Evolutionary conservation across 192 early-diverging fungal genomes (phyloP).

Genomic region (Linnemannia schmuckeri): DNA sequence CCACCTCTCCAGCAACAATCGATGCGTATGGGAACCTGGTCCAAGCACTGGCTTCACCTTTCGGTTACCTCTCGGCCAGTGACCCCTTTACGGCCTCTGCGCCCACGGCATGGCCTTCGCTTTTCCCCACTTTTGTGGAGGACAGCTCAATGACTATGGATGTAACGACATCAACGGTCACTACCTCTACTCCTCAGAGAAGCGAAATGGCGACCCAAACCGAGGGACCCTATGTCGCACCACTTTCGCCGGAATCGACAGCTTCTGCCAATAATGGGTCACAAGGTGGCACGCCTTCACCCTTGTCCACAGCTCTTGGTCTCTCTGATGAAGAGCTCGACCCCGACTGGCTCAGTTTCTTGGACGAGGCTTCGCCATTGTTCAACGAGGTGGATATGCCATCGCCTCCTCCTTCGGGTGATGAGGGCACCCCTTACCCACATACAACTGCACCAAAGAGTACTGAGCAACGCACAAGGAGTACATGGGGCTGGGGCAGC

Average conservation of each 20-base stretch:
- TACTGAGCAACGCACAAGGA: not conserved
- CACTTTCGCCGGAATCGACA: slow-evolving; percentile 24
- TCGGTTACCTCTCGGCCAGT: slow-evolving; percentile 20
- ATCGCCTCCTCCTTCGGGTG: slow-evolving; percentile 28
- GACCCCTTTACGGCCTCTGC: not conserved
- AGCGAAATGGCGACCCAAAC: slow-evolving; percentile 50
- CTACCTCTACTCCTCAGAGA: slow-evolving; percentile 18
- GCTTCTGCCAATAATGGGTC: not conserved
- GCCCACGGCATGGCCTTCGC: slow-evolving; percentile 44
- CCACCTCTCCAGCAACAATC: not conserved
- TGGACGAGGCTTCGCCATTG: slow-evolving; percentile 49
- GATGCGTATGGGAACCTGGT: slow-evolving; percentile 17
- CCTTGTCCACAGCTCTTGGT: slow-evolving; percentile 7
- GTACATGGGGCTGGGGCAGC: not conserved
- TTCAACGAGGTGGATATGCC: slow-evolving; percentile 40
- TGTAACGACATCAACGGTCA: not conserved
- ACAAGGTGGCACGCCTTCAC: slow-evolving; percentile 17
- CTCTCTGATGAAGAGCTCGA: slow-evolving; percentile 41
- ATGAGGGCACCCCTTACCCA: slow-evolving; percentile 11
- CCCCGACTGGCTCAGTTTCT: slow-evolving; percentile 52
- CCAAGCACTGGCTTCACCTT: slow-evolving; percentile 27
- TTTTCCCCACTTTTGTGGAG: slow-evolving; percentile 21
- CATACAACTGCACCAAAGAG: not conserved
- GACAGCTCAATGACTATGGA: not conserved
- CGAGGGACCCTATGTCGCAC: slow-evolving; percentile 27